Conservation (phyloP, 805 yeast genomes). For the Yamadazyma laniorum region DNA sequence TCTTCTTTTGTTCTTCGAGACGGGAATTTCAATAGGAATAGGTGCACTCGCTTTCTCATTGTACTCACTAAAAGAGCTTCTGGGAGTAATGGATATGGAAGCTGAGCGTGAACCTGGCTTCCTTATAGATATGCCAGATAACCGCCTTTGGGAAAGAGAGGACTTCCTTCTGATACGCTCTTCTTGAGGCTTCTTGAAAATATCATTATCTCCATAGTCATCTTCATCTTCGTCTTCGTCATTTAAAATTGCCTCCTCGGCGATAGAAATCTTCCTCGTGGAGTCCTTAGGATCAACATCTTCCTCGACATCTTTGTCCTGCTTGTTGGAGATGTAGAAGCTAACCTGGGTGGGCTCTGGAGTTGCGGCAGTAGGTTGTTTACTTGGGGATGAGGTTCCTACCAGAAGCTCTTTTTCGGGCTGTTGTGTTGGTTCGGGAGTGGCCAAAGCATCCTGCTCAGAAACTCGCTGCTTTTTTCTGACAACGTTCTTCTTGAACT, state of each 20-base stretch:
- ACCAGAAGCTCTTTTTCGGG: neutral
- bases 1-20: conserved; percentile 29
- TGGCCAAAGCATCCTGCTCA: neutral
- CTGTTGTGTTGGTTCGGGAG: conserved; percentile 4
- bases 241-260: conserved; percentile 6
- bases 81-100: conserved; percentile 24
- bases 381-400: neutral
- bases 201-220: conserved; percentile 24
- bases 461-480: conserved; percentile 1
- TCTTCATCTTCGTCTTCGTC: conserved; percentile 12
- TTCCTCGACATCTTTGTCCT: conserved; percentile 4
- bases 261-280: conserved; percentile 2
- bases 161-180: conserved; percentile 26
- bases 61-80: conserved; percentile 12
- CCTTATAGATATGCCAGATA: conserved; percentile 33
- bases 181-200: conserved; percentile 24
- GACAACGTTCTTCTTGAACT: conserved; percentile 11
- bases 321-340: conserved; percentile 4
- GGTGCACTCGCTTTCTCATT: conserved; percentile 20
- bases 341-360: conserved; percentile 13
- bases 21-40: conserved; percentile 39
- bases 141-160: conserved; percentile 30
- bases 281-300: conserved; percentile 15
- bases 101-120: conserved; percentile 22
- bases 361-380: conserved; percentile 1